Evolutionary conservation across 768 basidiomycete species (phyloP), one percentile per base, ranked within the genome.

Genomic region (Amyloporia xantha): DNA sequence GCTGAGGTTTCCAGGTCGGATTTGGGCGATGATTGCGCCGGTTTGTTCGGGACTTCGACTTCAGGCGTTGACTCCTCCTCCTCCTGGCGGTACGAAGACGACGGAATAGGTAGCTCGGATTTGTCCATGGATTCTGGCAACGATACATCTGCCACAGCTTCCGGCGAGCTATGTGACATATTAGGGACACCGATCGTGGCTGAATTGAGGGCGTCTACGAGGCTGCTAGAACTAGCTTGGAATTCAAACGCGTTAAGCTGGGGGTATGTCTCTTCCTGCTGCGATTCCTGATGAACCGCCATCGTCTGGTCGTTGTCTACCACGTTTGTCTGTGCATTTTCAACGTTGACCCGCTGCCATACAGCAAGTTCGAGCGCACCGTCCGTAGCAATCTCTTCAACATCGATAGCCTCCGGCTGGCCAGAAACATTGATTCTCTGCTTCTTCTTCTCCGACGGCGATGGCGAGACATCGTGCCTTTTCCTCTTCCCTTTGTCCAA

Each of bases 371-470:
- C 46, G 2, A 49, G 41, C 3, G 50, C 49, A 3, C 46, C 30
- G 7, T 47, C 20, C 7, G 47, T 41, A 3, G 43, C 24, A 20
- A 46, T 47, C 43, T 41, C 42, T 35, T 35, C 51, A n/a, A 40
- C 21, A 10, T 26, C 24, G 1, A 28, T 23, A 6, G 37, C 10
- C 10, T 20, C 36, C 9, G 35, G 9, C 5, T 13, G 2, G n/a
- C 23, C 43, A 5, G 40, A 33, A 15, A 41, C 25, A n/a, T n/a
- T n/a, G n/a, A n/a, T n/a, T 15, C 44, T 51, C 27, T 42, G 48
- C 21, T 35, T 44, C 51, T 55, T 54, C 19, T 28, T 37, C 21
- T 41, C 44, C 2, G 56, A 28, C 13, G 47, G 13, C 5, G 28
- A n/a, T 4, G 42, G 21, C 5, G 49, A 24, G 5, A 12, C 44